Conservation (phyloP, 1,284 basidiomycete genomes). For the Puccinia novopanici region DNA sequence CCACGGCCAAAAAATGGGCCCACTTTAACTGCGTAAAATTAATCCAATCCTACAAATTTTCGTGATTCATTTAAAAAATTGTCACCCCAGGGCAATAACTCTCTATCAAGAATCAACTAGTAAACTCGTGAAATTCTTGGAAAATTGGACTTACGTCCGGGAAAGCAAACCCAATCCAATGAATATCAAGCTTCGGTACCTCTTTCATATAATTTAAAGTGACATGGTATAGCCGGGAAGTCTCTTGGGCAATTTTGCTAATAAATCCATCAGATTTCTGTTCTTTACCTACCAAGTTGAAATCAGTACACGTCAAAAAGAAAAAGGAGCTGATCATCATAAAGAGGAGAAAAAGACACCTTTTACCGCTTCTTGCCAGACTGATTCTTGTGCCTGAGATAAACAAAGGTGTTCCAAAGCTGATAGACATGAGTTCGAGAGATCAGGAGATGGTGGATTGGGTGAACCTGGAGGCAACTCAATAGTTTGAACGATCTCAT, state of each 20-base stretch:
- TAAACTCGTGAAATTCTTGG: neutral
- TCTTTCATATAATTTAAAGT: conserved; percentile 19
- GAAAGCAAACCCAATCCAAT: conserved; percentile 44
- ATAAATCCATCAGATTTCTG: conserved; percentile 34
- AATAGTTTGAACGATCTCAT: conserved; percentile 12
- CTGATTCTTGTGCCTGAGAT: conserved; percentile 94
- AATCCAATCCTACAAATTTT: conserved; percentile 69
- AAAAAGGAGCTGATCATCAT: neutral
- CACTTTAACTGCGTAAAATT: conserved; percentile 80
- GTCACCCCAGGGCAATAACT: neutral
- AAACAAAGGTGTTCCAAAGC: conserved; percentile 77
- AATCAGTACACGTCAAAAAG: conserved; percentile 24
- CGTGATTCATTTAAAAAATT: neutral
- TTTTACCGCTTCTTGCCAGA: conserved; percentile 87
- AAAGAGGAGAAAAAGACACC: conserved; percentile 60
- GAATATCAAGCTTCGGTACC: neutral
- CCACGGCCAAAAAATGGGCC: conserved; percentile 83
- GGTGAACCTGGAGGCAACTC: conserved; percentile 3
- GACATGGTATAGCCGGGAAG: conserved; percentile 16
- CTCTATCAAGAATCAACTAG: neutral
- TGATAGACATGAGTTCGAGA: conserved; percentile 62
- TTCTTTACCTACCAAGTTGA: conserved; percentile 22
- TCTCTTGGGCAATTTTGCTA: conserved; percentile 38
- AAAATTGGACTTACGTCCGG: conserved; percentile 10
- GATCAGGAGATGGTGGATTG: conserved; percentile 64